Percentiles rank a stretch among this genome's conserved stretches.
phyloP scores from a whole-genome alignment of 2,329 filamentous ascomycete genomes.

The Diaporthe caulivora region DNA sequence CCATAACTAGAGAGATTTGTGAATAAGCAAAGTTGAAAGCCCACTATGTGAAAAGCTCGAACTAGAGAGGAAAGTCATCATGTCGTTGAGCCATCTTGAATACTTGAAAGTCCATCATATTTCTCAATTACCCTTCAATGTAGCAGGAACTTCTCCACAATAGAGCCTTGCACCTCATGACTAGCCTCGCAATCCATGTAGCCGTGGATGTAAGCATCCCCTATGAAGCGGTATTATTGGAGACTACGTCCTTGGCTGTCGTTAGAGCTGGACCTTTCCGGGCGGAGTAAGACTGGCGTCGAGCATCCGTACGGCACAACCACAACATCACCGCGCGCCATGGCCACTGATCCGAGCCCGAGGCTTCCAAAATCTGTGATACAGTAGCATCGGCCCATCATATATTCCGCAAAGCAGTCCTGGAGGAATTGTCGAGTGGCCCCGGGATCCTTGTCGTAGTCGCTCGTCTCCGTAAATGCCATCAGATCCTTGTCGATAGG shows the following conservation, averaged over 20 bases:
- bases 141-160: background rate
- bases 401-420: conserved; percentile 7
- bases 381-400: conserved; percentile 25
- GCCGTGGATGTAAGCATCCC: conserved; percentile 5
- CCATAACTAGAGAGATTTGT: too few species aligned
- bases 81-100: too few species aligned
- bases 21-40: too few species aligned
- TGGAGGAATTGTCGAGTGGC: background rate
- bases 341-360: conserved; percentile 12
- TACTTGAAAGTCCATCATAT: too few species aligned
- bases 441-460: background rate
- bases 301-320: conserved; percentile 3
- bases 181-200: conserved; percentile 20
- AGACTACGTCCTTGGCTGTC: background rate
- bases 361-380: background rate
- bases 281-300: conserved; percentile 12
- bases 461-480: background rate
- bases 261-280: background rate
- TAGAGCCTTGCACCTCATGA: background rate
- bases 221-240: conserved; percentile 13
- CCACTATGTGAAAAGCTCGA: too few species aligned
- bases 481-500: background rate
- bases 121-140: background rate
- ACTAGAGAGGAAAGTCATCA: too few species aligned
- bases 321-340: conserved; percentile 12